phyloP scores from a whole-genome alignment of 768 basidiomycete genomes.

The Serendipita sp. region DNA sequence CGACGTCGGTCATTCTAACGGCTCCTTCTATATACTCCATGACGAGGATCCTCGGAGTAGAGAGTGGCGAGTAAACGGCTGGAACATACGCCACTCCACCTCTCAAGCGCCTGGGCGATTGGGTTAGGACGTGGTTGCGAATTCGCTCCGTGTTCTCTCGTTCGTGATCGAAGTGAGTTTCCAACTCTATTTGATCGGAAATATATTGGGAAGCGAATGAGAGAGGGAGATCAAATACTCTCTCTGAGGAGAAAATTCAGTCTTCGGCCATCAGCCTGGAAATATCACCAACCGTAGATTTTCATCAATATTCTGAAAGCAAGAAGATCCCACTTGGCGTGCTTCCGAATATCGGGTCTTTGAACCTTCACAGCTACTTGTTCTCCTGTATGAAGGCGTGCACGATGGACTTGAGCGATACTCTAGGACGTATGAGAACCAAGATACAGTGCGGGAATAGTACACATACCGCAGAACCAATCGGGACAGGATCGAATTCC shows the following conservation, averaged over 20 bases:
- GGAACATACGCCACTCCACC: neutral
- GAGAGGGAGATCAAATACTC: constrained; percentile 3
- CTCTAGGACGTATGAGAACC: constrained; percentile 30
- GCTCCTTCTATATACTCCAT: constrained; percentile 13
- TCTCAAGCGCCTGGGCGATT: neutral
- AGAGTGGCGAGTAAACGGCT: neutral
- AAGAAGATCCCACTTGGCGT: constrained; percentile 73
- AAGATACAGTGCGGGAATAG: neutral
- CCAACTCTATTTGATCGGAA: constrained; percentile 7
- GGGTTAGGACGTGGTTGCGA: neutral
- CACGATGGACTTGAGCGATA: constrained; percentile 84
- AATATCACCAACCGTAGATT: constrained; percentile 15
- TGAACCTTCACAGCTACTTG: constrained; percentile 92
- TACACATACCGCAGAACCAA: constrained; percentile 48
- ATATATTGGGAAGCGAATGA: constrained; percentile 8
- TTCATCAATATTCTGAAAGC: constrained; percentile 27
- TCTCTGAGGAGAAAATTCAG: neutral
- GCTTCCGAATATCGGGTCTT: constrained; percentile 74
- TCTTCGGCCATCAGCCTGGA: neutral
- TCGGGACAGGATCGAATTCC: constrained; percentile 55
- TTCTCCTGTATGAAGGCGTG: constrained; percentile 33
- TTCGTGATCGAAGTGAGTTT: constrained; percentile 8
- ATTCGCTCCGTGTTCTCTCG: constrained; percentile 4
- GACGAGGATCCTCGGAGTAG: neutral
- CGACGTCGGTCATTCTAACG: constrained; percentile 23